Base-by-base conservation (phyloP, 176 grass and related monocot species). In the Pharus latifolius region DNA sequence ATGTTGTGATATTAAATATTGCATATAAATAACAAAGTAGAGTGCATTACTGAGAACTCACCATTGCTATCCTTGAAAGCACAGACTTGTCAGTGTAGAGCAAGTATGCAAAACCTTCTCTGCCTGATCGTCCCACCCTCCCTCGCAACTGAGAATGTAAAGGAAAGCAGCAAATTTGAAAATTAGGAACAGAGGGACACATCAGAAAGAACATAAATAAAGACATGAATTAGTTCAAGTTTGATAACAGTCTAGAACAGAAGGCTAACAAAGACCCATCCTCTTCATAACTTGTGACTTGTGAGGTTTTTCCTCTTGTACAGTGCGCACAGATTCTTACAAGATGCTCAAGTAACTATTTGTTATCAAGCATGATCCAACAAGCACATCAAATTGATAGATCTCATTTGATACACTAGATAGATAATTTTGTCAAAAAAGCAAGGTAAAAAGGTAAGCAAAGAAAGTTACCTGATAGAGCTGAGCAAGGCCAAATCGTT, bases 41-140 rank as follows among this genome's bases (percentile, higher is more conserved):
- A 68, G 5, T 25, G 10, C 26, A 16, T 28, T 78, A 16, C 16
- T 64, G 52, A 60, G 29, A 56, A 73, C 86, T 77, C 20, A 97
- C 89, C 59, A 63, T 86, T 70, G 93, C 87, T 37, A 89, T 78
- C 53, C 78, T 83, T 72, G 89, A 89, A 43, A 92, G 81, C 61
- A 92, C 73, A 73, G 93, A 92, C 63, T 89, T 90, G 56, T 97
- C 93, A 40, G 86, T 77, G 58, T 92, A 97, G 62, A 97, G 90
- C 58, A 97, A 84, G 54, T 92, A 92, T 34, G 89, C 84, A 5
- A 78, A 92, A 43, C 76, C 89, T 89, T 92, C 86, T 85, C 80
- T 97, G 29, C 83, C 89, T 38, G 93, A 82, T 90, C 93, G 76
- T 73, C 93, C 93, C 66, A 97, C 89, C 75, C 93, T 92, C 62